Evolutionary conservation across 2,329 filamentous ascomycete genomes (phyloP), one percentile per base, ranked within the genome.

Genomic region (Fusarium protoensiforme): DNA sequence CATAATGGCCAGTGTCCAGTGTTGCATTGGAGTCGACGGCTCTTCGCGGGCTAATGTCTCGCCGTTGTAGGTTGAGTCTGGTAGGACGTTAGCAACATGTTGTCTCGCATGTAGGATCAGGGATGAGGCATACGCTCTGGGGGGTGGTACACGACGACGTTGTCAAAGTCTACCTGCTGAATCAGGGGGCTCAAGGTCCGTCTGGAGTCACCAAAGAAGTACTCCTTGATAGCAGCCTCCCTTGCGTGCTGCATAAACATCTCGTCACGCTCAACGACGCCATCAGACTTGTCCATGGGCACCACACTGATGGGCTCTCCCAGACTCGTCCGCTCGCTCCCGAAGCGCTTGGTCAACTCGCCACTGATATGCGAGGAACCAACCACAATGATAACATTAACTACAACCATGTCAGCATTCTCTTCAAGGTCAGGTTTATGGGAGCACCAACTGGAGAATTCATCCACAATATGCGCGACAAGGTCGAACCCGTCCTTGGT

Each of bases 151-250:
- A 98, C 88, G 2, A 90, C 87, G 41, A 98, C 81, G 10, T 91
- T 90, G 67, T 91, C 87, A 79, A 95, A 96, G 71, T 94, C 92
- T 6, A 97, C 90, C 67, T 93, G 92, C 78, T 97, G 94, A 8
- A 94, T 97, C 77, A 95, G 93, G 0, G 96, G 96, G 53, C 93
- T 96, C 3, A 99, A 86, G 0, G 94, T 93, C 66, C 93, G 89
- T 70, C 90, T 91, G 2, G 88, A 83, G 71, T 93, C 92, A 11
- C 96, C 96, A 80, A 98, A 99, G 85, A 99, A 99, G 83, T 99
- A 99, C 76, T 95, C 92, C 74, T 93, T 92, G 61, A 98, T 95
- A 59, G 93, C 89, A 0, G 92, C 90, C 78, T 97, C 93, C 51
- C 93, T 89, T 7, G 90, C 84, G 18, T 91, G 87, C 77, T 94